Evolutionary conservation across 1,284 basidiomycete species (phyloP), one percentile per base, ranked within the genome.

Genomic region (Microbotryum silenes-acaulis): DNA sequence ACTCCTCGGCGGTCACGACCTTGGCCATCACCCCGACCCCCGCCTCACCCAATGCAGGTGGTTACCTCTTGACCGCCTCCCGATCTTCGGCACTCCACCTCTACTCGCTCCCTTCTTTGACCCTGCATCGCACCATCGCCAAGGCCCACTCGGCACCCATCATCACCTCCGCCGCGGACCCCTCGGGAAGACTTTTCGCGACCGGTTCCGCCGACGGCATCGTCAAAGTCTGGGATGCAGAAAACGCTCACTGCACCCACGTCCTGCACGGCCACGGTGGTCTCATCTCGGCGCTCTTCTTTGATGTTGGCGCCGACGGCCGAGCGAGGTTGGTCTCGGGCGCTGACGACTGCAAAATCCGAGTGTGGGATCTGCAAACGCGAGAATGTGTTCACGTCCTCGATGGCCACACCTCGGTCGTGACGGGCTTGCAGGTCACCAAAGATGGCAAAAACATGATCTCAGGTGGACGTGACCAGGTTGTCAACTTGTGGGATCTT

Each of bases 191-290:
- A 0, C 86, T 97, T 61, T 81, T 98, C 63, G 94, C 96, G 2
- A 96, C 94, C 8, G 96, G 93, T 1, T 88, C 91, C 10, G 89
- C 92, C 6, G 96, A 98, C 71, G 94, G 96, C 18, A 83, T 89
- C 23, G 94, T 97, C 60, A 97, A 97, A 79, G 89, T 99, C 10
- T 98, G 92, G 91, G 88, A 97, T 74, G 83, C 94, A 51, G 78
- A 81, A 4, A 85, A 85, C 21, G 94, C 91, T 10, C 93, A 87
- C 74, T 84, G 89, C 48, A 99, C 96, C 0, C 96, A 99, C 75
- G 82, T 92, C 16, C 93, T 97, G 80, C 88, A 89, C 72, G 94
- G 94, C 12, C 96, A 97, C 73, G 96, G 93, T 8, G 94, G 96
- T 20, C 89, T 97, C 56, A 87, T 97, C 70, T 91, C 88, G 65